Percentiles rank a stretch among this genome's conserved stretches.
phyloP scores from a whole-genome alignment of 345 rosid species.

The Hirschfeldia incana region DNA sequence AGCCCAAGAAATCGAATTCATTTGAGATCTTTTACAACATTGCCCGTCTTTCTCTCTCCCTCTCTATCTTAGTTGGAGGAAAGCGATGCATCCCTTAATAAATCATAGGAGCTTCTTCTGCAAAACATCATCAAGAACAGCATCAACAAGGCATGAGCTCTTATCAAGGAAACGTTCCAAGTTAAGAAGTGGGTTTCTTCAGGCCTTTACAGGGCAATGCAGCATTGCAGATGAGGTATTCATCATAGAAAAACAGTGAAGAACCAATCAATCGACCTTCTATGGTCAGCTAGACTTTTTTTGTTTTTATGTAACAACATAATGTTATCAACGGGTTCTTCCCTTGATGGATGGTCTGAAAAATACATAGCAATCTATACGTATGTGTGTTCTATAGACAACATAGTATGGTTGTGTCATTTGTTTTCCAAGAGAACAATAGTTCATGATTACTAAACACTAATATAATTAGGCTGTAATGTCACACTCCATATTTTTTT shows the following conservation, averaged over 20 bases:
- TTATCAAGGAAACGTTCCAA: slow-evolving; percentile 25
- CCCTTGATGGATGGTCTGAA: slow-evolving; percentile 51
- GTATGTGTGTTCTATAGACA: slow-evolving; percentile 31
- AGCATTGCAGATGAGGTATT: slow-evolving; percentile 43
- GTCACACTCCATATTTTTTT: background rate
- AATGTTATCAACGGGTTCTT: slow-evolving; percentile 40
- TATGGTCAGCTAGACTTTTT: background rate
- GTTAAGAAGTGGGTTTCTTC: slow-evolving; percentile 37
- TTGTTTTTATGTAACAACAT: slow-evolving; percentile 25
- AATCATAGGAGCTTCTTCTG: slow-evolving; percentile 23
- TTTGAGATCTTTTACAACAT: slow-evolving; percentile 2
- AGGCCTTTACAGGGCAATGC: slow-evolving; percentile 41
- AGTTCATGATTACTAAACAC: slow-evolving; percentile 32
- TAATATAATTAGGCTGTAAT: slow-evolving; percentile 20
- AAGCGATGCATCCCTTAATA: slow-evolving; percentile 35
- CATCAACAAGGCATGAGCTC: slow-evolving; percentile 28
- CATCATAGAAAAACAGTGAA: background rate
- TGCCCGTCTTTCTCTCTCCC: background rate
- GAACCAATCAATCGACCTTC: background rate
- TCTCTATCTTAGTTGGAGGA: slow-evolving; percentile 37
- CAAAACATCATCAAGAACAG: slow-evolving; percentile 30
- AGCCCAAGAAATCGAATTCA: background rate
- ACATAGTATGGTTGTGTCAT: slow-evolving; percentile 22
- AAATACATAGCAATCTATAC: slow-evolving; percentile 19
- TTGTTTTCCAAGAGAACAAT: slow-evolving; percentile 29